Conservation (phyloP, 148 eudicot species). For the Hydrangea macrophylla region DNA sequence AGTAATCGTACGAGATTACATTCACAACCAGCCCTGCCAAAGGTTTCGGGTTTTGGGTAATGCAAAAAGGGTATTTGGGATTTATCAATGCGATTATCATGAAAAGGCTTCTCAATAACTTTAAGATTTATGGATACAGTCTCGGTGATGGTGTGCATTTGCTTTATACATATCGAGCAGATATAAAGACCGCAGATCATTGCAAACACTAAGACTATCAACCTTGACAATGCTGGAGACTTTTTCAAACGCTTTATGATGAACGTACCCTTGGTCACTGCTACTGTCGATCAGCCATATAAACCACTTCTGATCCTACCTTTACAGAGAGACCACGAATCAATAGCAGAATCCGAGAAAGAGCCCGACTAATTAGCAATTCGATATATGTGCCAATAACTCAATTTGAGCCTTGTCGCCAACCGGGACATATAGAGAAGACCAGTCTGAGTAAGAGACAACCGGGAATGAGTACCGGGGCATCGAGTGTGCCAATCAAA, state of each 20-base stretch:
- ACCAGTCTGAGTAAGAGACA: too few relatives aligned
- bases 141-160: slow-evolving; percentile 26
- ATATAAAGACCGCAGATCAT: slow-evolving; percentile 38
- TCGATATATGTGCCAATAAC: too few relatives aligned
- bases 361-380: too few relatives aligned
- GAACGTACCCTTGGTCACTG: slow-evolving; percentile 33
- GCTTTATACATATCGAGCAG: slow-evolving; percentile 43
- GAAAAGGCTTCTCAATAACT: slow-evolving; percentile 26
- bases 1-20: slow-evolving; percentile 46
- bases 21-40: slow-evolving; percentile 44
- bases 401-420: too few relatives aligned
- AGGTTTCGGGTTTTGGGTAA: slow-evolving; percentile 42
- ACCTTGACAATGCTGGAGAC: slow-evolving; percentile 35
- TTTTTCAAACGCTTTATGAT: slow-evolving; percentile 33
- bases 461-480: too few relatives aligned
- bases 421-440: too few relatives aligned
- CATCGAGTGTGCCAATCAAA: too few relatives aligned
- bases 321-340: too few relatives aligned
- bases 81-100: not conserved
- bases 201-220: slow-evolving; percentile 37
- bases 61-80: slow-evolving; percentile 10
- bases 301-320: too few relatives aligned
- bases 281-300: too few relatives aligned
- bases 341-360: too few relatives aligned
- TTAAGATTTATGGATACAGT: slow-evolving; percentile 28